These are phyloP conservation scores for Suaeda aralocaspica DNA, from an alignment of 148 eudicot species.

Conservation along the genomic window DNA sequence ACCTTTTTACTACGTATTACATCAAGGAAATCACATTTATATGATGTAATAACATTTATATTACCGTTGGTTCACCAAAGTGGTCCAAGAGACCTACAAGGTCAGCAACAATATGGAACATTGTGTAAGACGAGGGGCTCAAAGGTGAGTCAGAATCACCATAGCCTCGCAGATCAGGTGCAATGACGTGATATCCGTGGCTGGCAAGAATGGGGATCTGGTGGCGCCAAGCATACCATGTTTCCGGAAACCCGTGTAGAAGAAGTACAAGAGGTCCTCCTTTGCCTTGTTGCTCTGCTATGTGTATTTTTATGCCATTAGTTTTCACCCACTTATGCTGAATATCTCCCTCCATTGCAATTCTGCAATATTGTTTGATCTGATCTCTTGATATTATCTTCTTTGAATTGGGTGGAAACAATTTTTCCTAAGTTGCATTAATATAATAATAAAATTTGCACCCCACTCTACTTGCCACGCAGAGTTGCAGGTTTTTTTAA, in stretches of 20 bases:
- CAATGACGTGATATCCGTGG: constrained; percentile 47
- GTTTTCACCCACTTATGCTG: constrained; percentile 33
- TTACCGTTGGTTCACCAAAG: constrained; percentile 38
- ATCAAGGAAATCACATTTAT: too few relatives aligned
- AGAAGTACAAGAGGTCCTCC: constrained; percentile 48
- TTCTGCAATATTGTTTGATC: background rate
- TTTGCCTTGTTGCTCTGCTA: constrained; percentile 43
- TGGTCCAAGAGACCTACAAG: constrained; percentile 48
- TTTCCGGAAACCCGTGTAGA: constrained; percentile 60
- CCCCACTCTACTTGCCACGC: background rate
- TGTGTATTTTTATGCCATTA: constrained; percentile 46
- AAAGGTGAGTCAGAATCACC: constrained; percentile 49
- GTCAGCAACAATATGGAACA: constrained; percentile 45
- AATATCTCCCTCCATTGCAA: constrained; percentile 19
- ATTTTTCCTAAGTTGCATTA: background rate
- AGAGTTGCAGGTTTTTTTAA: background rate
- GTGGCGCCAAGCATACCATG: constrained; percentile 61
- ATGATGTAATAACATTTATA: too few relatives aligned
- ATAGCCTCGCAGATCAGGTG: constrained; percentile 55
- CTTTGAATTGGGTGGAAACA: background rate
- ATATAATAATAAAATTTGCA: background rate
- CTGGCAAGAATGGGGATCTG: constrained; percentile 42
- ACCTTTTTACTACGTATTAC: too few relatives aligned
- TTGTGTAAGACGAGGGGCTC: constrained; percentile 43
- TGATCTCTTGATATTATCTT: background rate